Evolutionary conservation across 257 asterid species (phyloP), one percentile per base, ranked within the genome.

Genomic region (Haberlea rhodopensis): DNA sequence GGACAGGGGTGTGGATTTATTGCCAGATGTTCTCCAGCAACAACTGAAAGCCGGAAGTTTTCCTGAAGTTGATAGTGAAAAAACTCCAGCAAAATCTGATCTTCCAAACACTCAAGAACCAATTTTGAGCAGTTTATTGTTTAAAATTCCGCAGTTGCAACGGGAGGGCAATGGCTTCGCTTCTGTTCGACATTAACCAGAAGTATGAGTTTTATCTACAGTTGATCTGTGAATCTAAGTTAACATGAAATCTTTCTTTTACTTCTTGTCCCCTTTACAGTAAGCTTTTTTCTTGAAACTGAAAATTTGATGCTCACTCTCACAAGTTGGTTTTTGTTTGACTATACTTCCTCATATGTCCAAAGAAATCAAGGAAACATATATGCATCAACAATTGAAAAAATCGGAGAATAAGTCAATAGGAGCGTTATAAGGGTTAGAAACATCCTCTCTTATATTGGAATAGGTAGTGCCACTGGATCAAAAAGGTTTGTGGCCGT

Each of bases 1-100:
- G 99, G 79, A 68, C 58, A 90, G 83, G 75, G 81, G 99, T 67
- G 73, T 90, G 53, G 91, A 86, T 66, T 72, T 90, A 77, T 76
- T 94, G 77, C 97, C 99, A 5, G 94, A 83, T 48, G 57, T 82
- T 63, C 37, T 83, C 66, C 88, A 83, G 78, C 91, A 84, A 69
- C 84, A 87, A 68, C 59, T 87, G 66, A 90, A 82, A 82, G 46
- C 75, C 26, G 96, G 96, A 67, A 79, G 74, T 61, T 68, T 82
- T 62, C 81, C 84, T 27, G 90, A 84, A 71, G 76, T 63, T 61
- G 83, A 22, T 65, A 65, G 70, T 31, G 81, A 67, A 68, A 37
- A 63, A 53, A 60, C 51, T 67, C 77, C 79, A 7, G 72, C 68
- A 54, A 76, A 80, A 71, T 34, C 82, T 4, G 55, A 71, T 67